Conservation (phyloP, 2,329 filamentous ascomycete species). For the Boeremia exigua region DNA sequence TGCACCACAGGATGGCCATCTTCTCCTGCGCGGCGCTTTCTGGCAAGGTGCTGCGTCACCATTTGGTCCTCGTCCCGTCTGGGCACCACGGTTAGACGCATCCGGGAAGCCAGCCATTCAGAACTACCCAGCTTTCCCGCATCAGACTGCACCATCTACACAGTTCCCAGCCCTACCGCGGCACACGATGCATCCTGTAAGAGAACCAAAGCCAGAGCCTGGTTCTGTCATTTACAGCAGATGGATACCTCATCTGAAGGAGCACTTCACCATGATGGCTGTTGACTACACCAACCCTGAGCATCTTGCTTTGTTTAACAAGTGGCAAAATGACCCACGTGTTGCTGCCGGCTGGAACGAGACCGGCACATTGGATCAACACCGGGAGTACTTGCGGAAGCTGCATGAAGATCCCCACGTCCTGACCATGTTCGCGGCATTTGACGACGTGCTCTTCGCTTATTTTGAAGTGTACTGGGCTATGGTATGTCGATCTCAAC, state of each 20-base stretch:
- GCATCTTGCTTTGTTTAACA: slow-evolving; percentile 75
- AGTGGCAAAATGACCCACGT: slow-evolving; percentile 83
- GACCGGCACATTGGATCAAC: slow-evolving; percentile 76
- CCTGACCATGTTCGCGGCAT: slow-evolving; percentile 72
- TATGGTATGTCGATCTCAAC: slow-evolving; percentile 54
- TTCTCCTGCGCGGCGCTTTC: slow-evolving; percentile 59
- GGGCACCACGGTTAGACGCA: slow-evolving; percentile 45
- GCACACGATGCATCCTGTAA: slow-evolving; percentile 72
- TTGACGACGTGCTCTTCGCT: slow-evolving; percentile 73
- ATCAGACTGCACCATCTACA: slow-evolving; percentile 55
- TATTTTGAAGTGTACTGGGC: slow-evolving; percentile 86
- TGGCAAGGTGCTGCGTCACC: slow-evolving; percentile 55
- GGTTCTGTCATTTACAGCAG: slow-evolving; percentile 77
- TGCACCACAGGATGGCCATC: slow-evolving; percentile 47
- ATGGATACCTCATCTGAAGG: slow-evolving; percentile 75
- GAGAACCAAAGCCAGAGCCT: slow-evolving; percentile 73
- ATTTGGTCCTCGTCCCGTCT: slow-evolving; percentile 50
- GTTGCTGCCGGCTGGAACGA: slow-evolving; percentile 83
- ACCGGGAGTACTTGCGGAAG: slow-evolving; percentile 72
- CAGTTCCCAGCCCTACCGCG: slow-evolving; percentile 55
- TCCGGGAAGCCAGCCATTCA: slow-evolving; percentile 48
- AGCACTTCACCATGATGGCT: slow-evolving; percentile 79
- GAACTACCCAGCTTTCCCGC: slow-evolving; percentile 51
- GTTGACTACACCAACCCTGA: slow-evolving; percentile 69
- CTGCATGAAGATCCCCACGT: slow-evolving; percentile 75